These are phyloP conservation scores for Passalora sequoiae DNA, from an alignment of 2,329 filamentous ascomycete species.

Conservation along the genomic window DNA sequence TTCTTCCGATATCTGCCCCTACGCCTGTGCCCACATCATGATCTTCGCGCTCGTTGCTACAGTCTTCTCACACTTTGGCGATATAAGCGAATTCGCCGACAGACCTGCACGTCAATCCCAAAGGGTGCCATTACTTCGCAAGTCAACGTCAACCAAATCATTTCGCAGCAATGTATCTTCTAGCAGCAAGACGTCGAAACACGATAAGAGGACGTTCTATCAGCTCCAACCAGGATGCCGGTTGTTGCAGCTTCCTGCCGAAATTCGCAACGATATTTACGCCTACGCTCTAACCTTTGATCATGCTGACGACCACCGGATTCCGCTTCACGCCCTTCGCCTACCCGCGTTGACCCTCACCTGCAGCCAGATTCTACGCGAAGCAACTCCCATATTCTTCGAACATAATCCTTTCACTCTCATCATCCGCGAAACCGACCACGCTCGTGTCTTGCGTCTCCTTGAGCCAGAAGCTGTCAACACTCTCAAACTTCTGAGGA, in stretches of 20 bases:
- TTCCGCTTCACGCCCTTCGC: not conserved
- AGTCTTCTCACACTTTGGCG: not conserved
- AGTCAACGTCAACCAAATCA: not conserved
- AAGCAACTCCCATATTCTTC: not conserved
- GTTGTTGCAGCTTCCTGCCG: constrained; percentile 14
- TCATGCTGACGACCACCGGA: not conserved
- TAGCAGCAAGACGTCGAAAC: not conserved
- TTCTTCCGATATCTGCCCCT: too few relatives aligned
- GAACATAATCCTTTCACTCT: not conserved
- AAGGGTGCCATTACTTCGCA: not conserved
- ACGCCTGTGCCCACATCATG: not conserved
- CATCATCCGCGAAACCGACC: not conserved
- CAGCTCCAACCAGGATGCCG: not conserved
- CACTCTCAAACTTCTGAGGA: not conserved
- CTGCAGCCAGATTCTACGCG: not conserved
- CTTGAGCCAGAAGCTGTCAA: not conserved
- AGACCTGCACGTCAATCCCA: not conserved
- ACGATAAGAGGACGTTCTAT: not conserved
- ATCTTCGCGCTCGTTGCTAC: not conserved
- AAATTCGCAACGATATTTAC: constrained; percentile 17
- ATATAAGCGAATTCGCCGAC: not conserved
- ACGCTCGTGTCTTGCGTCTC: not conserved
- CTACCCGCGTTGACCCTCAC: not conserved
- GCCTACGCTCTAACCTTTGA: not conserved
- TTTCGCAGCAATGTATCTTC: not conserved